These are phyloP conservation scores for Coniella lustricola DNA, from an alignment of 2,329 filamentous ascomycete species.

Conservation along the genomic window DNA sequence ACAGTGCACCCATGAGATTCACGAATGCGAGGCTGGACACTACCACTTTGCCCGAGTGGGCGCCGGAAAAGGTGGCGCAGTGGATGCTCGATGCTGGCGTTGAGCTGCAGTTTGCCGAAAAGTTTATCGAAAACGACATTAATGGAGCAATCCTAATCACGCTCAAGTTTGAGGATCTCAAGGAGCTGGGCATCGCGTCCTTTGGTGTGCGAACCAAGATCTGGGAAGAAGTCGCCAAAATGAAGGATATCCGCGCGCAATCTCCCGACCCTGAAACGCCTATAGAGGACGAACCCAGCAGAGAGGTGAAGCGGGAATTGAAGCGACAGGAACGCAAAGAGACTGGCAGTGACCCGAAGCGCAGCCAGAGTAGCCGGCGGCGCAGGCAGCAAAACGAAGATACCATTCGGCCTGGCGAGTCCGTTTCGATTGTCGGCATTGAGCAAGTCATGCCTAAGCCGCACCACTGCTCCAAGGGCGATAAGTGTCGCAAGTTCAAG, in stretches of 20 bases:
- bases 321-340: constrained; percentile 31
- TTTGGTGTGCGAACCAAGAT: constrained; percentile 74
- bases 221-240: constrained; percentile 70
- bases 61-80: constrained; percentile 68
- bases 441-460: constrained; percentile 81
- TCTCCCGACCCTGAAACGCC: constrained; percentile 50
- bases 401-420: constrained; percentile 70
- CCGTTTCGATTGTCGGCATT: constrained; percentile 85
- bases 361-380: constrained; percentile 32
- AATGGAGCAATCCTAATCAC: constrained; percentile 80
- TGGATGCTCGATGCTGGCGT: constrained; percentile 83
- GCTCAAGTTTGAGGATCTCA: constrained; percentile 83
- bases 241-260: constrained; percentile 49
- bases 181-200: constrained; percentile 72
- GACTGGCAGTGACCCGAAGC: constrained; percentile 29
- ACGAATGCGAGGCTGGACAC: constrained; percentile 52
- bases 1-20: constrained; percentile 49
- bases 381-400: constrained; percentile 46
- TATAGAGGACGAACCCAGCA: constrained; percentile 53
- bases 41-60: constrained; percentile 57
- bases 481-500: constrained; percentile 75
- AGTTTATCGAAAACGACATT: constrained; percentile 89
- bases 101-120: constrained; percentile 69
- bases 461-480: constrained; percentile 79
- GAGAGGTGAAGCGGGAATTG: constrained; percentile 40